Base-by-base conservation (phyloP, 495 filamentous ascomycete species). In the Aspergillus coremiiformis region DNA sequence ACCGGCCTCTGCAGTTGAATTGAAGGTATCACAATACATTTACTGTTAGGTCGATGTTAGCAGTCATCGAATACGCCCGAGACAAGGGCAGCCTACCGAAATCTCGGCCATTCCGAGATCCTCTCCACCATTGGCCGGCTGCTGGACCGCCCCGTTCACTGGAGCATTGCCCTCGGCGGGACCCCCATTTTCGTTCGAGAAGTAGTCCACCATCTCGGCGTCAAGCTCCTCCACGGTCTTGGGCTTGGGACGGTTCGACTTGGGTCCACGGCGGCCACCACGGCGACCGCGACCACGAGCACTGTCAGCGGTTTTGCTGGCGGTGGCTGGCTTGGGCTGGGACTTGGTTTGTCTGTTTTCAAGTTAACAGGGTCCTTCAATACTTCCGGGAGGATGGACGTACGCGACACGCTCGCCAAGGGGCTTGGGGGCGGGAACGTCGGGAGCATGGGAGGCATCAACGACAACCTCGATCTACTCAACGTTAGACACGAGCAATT, bases 191-290 rank as follows among this genome's bases (percentile, higher is more conserved):
- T 71, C 68, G 53, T 61, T 69, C 44, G 68, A 62, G 59, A 92
- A 95, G 71, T 95, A 96, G 59, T 96, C 91, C 6, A 79, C 79
- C 91, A 96, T 95, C 60, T 96, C 91, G 7, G 86, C 87, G 65
- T 96, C 91, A 10, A 96, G 77, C 72, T 96, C 89, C 65, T 95
- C 90, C 3, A 83, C 80, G 10, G 88, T 90, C 83, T 95, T 95
- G 49, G 78, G 77, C 83, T 94, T 95, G 5, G 81, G 81, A 46
- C 87, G 87, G 49, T 64, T 66, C 53, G 74, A 66, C 57, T 71
- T 80, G 49, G 80, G 79, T 33, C 49, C 71, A 52, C 72, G 68
- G 57, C 79, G 77, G 43, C 72, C 63, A 51, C 66, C 70, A 56
- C 75, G 72, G 41, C 76, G 78, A 32, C 76, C 74, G 58, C 74